Conservation (phyloP, 176 grass and related monocot genomes). For the Carex pumila region DNA sequence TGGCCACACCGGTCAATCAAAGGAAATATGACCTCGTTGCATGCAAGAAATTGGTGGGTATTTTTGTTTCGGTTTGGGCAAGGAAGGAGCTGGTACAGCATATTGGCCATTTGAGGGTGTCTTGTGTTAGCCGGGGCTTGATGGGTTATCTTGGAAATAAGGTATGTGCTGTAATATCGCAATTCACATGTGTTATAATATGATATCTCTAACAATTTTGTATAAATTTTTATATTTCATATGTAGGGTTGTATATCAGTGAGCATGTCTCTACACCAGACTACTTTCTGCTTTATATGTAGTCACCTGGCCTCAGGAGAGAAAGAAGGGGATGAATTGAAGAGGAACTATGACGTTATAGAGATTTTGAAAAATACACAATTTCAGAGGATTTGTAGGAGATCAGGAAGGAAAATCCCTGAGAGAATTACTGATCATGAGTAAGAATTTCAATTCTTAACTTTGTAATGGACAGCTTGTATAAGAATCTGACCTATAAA, state of each 20-base stretch:
- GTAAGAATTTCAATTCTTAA: slow-evolving; percentile 37
- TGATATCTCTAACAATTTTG: background rate
- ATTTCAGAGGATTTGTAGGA: slow-evolving; percentile 73
- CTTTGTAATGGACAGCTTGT: background rate
- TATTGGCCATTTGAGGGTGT: slow-evolving; percentile 72
- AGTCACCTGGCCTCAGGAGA: slow-evolving; percentile 81
- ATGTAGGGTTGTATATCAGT: slow-evolving; percentile 87
- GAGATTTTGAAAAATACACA: slow-evolving; percentile 72
- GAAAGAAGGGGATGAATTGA: slow-evolving; percentile 88
- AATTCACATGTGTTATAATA: background rate
- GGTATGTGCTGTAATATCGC: slow-evolving; percentile 33
- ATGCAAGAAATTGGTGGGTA: slow-evolving; percentile 94
- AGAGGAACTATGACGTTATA: slow-evolving; percentile 68
- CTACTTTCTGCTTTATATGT: slow-evolving; percentile 89
- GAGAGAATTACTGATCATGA: slow-evolving; percentile 88
- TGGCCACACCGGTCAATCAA: slow-evolving; percentile 36
- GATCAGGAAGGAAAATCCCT: slow-evolving; percentile 51
- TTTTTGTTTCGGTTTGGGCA: slow-evolving; percentile 82
- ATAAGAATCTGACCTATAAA: background rate
- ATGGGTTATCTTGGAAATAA: slow-evolving; percentile 96
- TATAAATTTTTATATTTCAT: background rate
- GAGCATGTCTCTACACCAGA: slow-evolving; percentile 86
- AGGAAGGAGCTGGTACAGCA: slow-evolving; percentile 64
- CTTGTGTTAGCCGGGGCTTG: slow-evolving; percentile 72
- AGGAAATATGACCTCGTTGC: slow-evolving; percentile 77